Conservation (phyloP, 345 rosid species). For the Noccaea caerulescens region DNA sequence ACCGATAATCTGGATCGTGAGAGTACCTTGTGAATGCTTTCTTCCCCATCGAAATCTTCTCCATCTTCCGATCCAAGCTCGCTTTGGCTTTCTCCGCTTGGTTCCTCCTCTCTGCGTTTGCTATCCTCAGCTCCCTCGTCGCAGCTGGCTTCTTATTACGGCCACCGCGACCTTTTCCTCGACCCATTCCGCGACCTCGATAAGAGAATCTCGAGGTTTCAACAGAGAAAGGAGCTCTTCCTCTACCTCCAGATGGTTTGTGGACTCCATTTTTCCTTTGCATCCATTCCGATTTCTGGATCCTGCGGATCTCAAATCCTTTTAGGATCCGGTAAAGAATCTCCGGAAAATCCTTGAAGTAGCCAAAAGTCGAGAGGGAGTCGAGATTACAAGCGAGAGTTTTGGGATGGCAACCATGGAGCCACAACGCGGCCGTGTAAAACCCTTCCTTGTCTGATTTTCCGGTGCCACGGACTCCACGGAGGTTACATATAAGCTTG, state of each 20-base stretch:
- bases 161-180: background rate
- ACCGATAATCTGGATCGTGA: constrained; percentile 53
- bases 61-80: constrained; percentile 47
- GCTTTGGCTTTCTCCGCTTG: constrained; percentile 49
- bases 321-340: constrained; percentile 61
- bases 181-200: background rate
- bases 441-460: constrained; percentile 74
- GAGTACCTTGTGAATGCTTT: constrained; percentile 47
- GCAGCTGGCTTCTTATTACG: constrained; percentile 13
- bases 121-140: constrained; percentile 28
- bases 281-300: constrained; percentile 50
- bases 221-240: background rate
- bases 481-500: constrained; percentile 65
- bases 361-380: constrained; percentile 53
- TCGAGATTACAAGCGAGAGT: constrained; percentile 61
- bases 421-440: constrained; percentile 62
- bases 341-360: constrained; percentile 69
- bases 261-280: constrained; percentile 25
- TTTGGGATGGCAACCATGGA: constrained; percentile 59
- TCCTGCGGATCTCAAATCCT: constrained; percentile 50
- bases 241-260: background rate
- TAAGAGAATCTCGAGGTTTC: too few species aligned
- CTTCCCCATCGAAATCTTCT: constrained; percentile 50
- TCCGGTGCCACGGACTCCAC: constrained; percentile 72
- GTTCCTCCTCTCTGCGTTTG: constrained; percentile 35